Evolutionary conservation across 805 yeast genomes (phyloP).

Genomic region (Yarrowia bubula): DNA sequence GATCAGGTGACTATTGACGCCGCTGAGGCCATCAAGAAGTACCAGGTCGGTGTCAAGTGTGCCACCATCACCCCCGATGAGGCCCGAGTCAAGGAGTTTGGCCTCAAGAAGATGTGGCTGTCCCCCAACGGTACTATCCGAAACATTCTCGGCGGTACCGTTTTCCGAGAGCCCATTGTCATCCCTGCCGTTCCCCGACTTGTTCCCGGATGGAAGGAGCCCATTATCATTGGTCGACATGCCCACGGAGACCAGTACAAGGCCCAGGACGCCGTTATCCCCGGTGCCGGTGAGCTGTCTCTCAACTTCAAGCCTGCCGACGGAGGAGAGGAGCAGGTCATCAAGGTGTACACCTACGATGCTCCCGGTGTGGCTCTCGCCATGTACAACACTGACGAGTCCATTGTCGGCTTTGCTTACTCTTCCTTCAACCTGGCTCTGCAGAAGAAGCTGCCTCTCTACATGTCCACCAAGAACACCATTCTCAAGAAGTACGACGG

Average conservation of each 20-base stretch:
- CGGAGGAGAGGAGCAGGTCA: slow-evolving; percentile 54
- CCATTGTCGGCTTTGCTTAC: slow-evolving; percentile 87
- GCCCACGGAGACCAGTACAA: slow-evolving; percentile 97
- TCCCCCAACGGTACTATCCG: slow-evolving; percentile 97
- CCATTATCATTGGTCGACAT: slow-evolving; percentile 95
- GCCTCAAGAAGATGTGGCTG: slow-evolving; percentile 93
- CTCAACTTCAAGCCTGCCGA: slow-evolving; percentile 69
- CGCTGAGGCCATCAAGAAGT: slow-evolving; percentile 82
- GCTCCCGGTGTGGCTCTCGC: slow-evolving; percentile 81
- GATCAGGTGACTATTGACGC: slow-evolving; percentile 88
- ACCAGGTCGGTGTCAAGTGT: slow-evolving; percentile 93
- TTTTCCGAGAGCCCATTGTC: slow-evolving; percentile 94
- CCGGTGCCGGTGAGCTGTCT: slow-evolving; percentile 75
- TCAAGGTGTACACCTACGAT: slow-evolving; percentile 65
- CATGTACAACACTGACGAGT: slow-evolving; percentile 94
- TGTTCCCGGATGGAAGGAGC: slow-evolving; percentile 90
- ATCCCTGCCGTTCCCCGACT: slow-evolving; percentile 84
- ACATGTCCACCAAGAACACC: slow-evolving; percentile 90
- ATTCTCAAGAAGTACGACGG: slow-evolving; percentile 94
- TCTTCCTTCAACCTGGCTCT: slow-evolving; percentile 88
- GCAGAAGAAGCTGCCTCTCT: slow-evolving; percentile 72
- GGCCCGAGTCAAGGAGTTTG: slow-evolving; percentile 87
- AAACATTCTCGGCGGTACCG: slow-evolving; percentile 93
- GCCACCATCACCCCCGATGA: slow-evolving; percentile 97
- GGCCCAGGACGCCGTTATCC: slow-evolving; percentile 81